Conservation (phyloP, 768 basidiomycete species). For the Ramaria sp. region DNA sequence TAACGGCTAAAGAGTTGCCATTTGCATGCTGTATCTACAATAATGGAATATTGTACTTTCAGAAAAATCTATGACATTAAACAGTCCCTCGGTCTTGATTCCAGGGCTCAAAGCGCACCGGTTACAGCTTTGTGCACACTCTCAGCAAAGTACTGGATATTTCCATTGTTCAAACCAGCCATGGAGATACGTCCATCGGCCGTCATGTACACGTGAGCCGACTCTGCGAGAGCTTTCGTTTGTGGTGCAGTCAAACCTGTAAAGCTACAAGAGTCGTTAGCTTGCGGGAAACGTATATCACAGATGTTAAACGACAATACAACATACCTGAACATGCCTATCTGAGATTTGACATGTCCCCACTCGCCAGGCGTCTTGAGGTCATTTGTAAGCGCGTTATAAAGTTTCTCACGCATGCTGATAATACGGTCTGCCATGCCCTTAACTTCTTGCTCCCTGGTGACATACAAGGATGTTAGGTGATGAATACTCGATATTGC, state of each 20-base stretch:
- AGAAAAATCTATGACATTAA: too few species aligned
- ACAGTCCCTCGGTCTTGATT: too few species aligned
- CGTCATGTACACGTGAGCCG: conserved; percentile 93
- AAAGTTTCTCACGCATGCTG: conserved; percentile 80
- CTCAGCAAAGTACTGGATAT: conserved; percentile 87
- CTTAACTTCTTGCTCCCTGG: conserved; percentile 75
- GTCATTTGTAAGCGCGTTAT: conserved; percentile 62
- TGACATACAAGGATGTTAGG: background rate
- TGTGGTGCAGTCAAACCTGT: conserved; percentile 76
- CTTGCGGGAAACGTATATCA: background rate
- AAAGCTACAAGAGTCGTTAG: conserved; percentile 39
- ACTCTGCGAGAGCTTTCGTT: conserved; percentile 73
- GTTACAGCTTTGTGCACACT: conserved; percentile 75
- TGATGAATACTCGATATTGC: background rate
- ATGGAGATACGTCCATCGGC: conserved; percentile 87
- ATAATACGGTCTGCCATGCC: conserved; percentile 95
- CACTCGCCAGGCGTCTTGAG: conserved; percentile 89
- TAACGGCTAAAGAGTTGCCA: too few species aligned
- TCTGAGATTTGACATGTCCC: conserved; percentile 91
- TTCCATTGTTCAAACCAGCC: conserved; percentile 77
- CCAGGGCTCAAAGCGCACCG: conserved; percentile 43
- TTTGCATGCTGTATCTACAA: too few species aligned
- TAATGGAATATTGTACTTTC: too few species aligned
- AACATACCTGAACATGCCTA: conserved; percentile 92
- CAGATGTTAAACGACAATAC: background rate